phyloP scores from a whole-genome alignment of 257 asterid genomes.

The Eustoma russellianum region DNA sequence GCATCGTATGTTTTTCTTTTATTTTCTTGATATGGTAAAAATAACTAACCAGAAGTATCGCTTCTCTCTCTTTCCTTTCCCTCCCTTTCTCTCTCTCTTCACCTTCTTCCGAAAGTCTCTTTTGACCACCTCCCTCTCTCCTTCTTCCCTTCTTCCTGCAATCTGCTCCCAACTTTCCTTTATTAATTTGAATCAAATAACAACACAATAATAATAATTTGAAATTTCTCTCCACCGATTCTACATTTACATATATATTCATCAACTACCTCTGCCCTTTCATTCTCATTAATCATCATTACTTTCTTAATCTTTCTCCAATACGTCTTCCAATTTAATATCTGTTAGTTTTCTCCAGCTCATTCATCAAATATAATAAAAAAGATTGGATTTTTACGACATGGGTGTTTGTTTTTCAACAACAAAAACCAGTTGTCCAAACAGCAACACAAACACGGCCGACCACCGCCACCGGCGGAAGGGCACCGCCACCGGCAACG shows the following conservation, averaged over 20 bases:
- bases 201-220: constrained; percentile 7
- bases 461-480: constrained; percentile 27
- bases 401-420: constrained; percentile 78
- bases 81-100: not conserved
- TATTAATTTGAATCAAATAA: constrained; percentile 1
- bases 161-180: constrained; percentile 46
- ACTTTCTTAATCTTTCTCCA: not conserved
- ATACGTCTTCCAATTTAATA: not conserved
- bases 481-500: constrained; percentile 16
- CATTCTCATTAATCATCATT: not conserved
- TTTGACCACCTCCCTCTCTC: constrained; percentile 35
- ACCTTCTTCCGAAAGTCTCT: constrained; percentile 10
- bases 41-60: too few relatives aligned
- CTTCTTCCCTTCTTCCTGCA: constrained; percentile 67
- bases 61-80: too few relatives aligned
- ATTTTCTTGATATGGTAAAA: too few relatives aligned
- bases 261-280: not conserved
- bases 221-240: constrained; percentile 1
- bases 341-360: not conserved
- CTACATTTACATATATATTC: not conserved
- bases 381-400: constrained; percentile 11
- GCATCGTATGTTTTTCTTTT: too few relatives aligned
- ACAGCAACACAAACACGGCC: constrained; percentile 24
- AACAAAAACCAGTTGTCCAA: constrained; percentile 50
- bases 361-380: not conserved